phyloP scores from a whole-genome alignment of 108 stramenopile genomes.

The Cyclotella atomus region DNA sequence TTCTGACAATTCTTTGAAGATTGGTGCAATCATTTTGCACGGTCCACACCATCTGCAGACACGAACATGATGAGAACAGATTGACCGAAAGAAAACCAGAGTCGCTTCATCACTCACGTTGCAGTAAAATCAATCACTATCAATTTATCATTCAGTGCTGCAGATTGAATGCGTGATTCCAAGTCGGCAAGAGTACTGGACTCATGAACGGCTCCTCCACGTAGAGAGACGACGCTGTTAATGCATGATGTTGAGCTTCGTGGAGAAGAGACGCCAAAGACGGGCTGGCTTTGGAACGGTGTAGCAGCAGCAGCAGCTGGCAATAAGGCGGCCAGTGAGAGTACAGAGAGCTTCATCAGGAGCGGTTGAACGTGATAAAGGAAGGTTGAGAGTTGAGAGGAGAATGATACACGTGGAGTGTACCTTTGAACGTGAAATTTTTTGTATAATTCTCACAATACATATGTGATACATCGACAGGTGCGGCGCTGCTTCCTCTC shows the following conservation, averaged over 20 bases:
- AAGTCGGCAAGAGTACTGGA: conserved; percentile 65
- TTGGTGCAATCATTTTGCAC: conserved; percentile 87
- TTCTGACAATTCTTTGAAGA: conserved; percentile 76
- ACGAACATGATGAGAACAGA: neutral
- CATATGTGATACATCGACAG: no score
- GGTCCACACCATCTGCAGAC: conserved; percentile 28
- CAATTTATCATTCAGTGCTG: conserved; percentile 62
- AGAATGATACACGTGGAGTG: no score
- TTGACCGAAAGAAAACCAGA: neutral
- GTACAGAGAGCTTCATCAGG: neutral
- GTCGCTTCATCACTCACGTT: conserved; percentile 32
- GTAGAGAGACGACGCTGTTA: conserved; percentile 32
- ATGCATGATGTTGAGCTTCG: neutral
- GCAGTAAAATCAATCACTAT: conserved; percentile 91
- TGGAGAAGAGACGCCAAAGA: conserved; percentile 1
- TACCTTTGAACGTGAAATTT: no score
- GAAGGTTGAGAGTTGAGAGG: no score
- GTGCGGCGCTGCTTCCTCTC: no score
- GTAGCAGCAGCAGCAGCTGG: neutral
- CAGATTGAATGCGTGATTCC: conserved; percentile 66
- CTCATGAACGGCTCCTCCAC: conserved; percentile 77
- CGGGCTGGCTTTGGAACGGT: neutral
- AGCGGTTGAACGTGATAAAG: neutral
- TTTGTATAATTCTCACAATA: no score
- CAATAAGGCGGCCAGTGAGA: neutral